Conservation (phyloP, 2,329 filamentous ascomycete genomes). For the Chalara sp. region DNA sequence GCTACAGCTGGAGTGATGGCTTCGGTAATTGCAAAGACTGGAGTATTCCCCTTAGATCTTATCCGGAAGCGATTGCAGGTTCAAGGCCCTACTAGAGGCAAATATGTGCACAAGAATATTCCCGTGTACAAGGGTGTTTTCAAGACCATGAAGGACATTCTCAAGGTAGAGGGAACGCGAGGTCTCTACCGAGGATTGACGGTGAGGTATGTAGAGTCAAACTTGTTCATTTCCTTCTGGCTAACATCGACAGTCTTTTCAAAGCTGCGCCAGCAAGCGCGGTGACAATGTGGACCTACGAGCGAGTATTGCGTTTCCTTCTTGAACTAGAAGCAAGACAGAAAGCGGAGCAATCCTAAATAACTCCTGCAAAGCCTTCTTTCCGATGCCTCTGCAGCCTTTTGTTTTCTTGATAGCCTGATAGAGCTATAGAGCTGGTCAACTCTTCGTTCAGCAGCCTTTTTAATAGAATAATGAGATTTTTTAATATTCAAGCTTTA, state of each 20-base stretch:
- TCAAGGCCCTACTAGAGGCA: conserved; percentile 75
- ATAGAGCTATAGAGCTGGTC: too few relatives aligned
- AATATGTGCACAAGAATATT: conserved; percentile 82
- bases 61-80: conserved; percentile 92
- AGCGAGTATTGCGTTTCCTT: conserved; percentile 42
- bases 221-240: neutral
- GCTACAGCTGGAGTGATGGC: conserved; percentile 76
- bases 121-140: conserved; percentile 69
- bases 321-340: conserved; percentile 15
- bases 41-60: conserved; percentile 87
- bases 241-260: conserved; percentile 48
- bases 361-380: too few relatives aligned
- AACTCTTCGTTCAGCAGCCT: too few relatives aligned
- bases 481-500: too few relatives aligned
- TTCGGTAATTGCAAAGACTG: conserved; percentile 77
- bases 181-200: conserved; percentile 84
- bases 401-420: too few relatives aligned
- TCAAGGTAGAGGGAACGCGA: conserved; percentile 65
- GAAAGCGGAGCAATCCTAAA: too few relatives aligned
- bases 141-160: conserved; percentile 60
- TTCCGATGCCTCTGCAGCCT: too few relatives aligned
- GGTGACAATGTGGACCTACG: conserved; percentile 73
- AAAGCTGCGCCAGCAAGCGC: conserved; percentile 84
- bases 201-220: conserved; percentile 44
- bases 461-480: too few relatives aligned